Percentiles rank a stretch among this genome's conserved stretches.
phyloP scores from a whole-genome alignment of 1,139 yeast species.

The Protomyces gravidus region DNA sequence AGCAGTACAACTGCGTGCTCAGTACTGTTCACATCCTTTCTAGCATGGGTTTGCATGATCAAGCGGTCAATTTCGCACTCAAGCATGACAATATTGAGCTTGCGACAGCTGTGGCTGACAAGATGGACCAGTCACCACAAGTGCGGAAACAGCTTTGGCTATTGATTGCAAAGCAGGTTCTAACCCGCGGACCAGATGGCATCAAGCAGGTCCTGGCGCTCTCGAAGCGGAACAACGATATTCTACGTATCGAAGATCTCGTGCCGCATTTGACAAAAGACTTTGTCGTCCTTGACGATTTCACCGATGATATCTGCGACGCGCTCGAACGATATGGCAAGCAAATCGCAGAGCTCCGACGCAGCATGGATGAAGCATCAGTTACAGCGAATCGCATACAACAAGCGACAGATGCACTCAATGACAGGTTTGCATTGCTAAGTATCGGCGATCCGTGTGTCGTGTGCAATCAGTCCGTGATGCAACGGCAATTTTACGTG shows the following conservation, averaged over 20 bases:
- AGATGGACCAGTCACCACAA: slow-evolving; percentile 47
- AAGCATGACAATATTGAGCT: slow-evolving; percentile 57
- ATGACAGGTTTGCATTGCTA: slow-evolving; percentile 53
- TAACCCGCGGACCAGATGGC: slow-evolving; percentile 41
- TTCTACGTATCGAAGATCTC: slow-evolving; percentile 72
- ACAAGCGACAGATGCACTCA: slow-evolving; percentile 52
- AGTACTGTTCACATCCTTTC: slow-evolving; percentile 71
- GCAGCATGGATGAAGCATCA: slow-evolving; percentile 74
- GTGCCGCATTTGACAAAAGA: slow-evolving; percentile 75
- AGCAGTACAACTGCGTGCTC: slow-evolving; percentile 54
- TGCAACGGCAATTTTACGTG: slow-evolving; percentile 68
- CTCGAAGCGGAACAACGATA: slow-evolving; percentile 49
- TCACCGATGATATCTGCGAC: slow-evolving; percentile 75
- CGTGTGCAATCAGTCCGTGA: slow-evolving; percentile 61
- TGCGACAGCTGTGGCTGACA: slow-evolving; percentile 57
- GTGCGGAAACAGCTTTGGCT: slow-evolving; percentile 72
- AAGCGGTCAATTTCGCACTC: slow-evolving; percentile 73
- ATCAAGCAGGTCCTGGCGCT: slow-evolving; percentile 43
- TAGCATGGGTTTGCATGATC: slow-evolving; percentile 64
- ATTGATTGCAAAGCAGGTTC: slow-evolving; percentile 58
- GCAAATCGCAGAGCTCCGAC: slow-evolving; percentile 58
- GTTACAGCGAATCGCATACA: slow-evolving; percentile 59
- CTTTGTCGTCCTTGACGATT: slow-evolving; percentile 70
- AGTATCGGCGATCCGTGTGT: slow-evolving; percentile 84
- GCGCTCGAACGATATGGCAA: slow-evolving; percentile 71